These are phyloP conservation scores for Globisporangium paddicum DNA, from an alignment of 352 stramenopile species.

Conservation along the genomic window DNA sequence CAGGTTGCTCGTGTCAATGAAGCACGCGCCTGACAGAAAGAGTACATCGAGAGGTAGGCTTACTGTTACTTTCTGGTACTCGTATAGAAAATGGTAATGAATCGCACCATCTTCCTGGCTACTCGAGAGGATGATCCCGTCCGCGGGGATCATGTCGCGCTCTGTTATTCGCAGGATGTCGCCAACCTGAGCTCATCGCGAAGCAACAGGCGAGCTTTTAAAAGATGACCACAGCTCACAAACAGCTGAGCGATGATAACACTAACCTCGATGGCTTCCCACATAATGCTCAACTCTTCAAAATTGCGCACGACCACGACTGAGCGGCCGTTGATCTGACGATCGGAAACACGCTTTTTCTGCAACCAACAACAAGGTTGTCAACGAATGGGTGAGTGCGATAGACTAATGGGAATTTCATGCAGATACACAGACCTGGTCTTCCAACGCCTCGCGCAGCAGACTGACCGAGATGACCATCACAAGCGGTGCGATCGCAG, in stretches of 20 bases:
- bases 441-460: constrained; percentile 75
- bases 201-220: not conserved
- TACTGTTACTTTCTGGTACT: too few relatives aligned
- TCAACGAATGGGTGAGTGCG: not conserved
- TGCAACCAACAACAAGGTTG: constrained; percentile 7
- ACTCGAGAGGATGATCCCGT: constrained; percentile 87
- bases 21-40: constrained; percentile 46
- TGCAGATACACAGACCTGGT: constrained; percentile 47
- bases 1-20: constrained; percentile 81
- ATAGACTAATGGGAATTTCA: not conserved
- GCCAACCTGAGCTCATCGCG: constrained; percentile 41
- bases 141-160: constrained; percentile 85
- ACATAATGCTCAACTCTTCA: constrained; percentile 48
- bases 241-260: too few relatives aligned
- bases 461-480: constrained; percentile 80
- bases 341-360: constrained; percentile 53
- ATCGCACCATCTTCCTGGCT: constrained; percentile 67
- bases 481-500: constrained; percentile 73
- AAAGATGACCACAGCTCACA: too few relatives aligned
- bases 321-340: constrained; percentile 53
- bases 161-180: constrained; percentile 86
- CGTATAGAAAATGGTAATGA: not conserved
- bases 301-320: constrained; percentile 59
- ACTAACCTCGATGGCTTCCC: constrained; percentile 71
- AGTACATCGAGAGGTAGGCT: too few relatives aligned